Evolutionary conservation across 768 basidiomycete genomes (phyloP).

Genomic region (Baorangia bicolor): DNA sequence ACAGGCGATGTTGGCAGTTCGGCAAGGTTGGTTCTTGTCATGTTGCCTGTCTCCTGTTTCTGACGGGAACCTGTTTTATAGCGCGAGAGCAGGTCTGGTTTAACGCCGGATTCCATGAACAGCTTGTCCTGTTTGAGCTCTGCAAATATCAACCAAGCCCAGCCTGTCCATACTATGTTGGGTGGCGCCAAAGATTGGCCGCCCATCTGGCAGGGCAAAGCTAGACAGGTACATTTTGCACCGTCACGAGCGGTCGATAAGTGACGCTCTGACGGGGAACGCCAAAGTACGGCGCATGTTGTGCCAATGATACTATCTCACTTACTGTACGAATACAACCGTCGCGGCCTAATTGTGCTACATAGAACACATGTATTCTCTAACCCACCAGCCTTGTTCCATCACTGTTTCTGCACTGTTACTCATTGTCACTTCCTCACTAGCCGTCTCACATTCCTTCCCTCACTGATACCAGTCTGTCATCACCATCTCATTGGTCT

Average conservation of each 20-base stretch:
- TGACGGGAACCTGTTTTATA: constrained; percentile 25
- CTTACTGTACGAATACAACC: constrained; percentile 20
- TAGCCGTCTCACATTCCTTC: background rate
- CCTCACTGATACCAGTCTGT: background rate
- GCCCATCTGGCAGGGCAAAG: constrained; percentile 40
- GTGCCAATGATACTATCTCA: constrained; percentile 5
- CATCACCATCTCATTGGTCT: constrained; percentile 5
- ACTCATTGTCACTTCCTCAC: constrained; percentile 2
- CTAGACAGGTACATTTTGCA: constrained; percentile 5
- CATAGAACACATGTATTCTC: constrained; percentile 19
- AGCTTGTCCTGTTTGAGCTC: constrained; percentile 71
- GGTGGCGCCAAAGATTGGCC: constrained; percentile 60
- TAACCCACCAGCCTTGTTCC: constrained; percentile 4
- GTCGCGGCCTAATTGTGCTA: constrained; percentile 15
- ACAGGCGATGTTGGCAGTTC: constrained; percentile 58
- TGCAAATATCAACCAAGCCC: constrained; percentile 65
- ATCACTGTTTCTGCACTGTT: constrained; percentile 8
- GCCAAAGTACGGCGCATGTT: constrained; percentile 8
- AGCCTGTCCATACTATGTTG: constrained; percentile 60
- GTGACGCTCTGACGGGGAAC: constrained; percentile 6
- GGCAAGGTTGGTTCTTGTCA: constrained; percentile 45
- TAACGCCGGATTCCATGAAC: constrained; percentile 77
- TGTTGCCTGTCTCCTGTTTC: constrained; percentile 1
- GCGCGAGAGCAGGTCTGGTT: constrained; percentile 79
- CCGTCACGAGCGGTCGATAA: constrained; percentile 4